phyloP scores from a whole-genome alignment of 495 filamentous ascomycete genomes.

The Lophiotrema nucula region DNA sequence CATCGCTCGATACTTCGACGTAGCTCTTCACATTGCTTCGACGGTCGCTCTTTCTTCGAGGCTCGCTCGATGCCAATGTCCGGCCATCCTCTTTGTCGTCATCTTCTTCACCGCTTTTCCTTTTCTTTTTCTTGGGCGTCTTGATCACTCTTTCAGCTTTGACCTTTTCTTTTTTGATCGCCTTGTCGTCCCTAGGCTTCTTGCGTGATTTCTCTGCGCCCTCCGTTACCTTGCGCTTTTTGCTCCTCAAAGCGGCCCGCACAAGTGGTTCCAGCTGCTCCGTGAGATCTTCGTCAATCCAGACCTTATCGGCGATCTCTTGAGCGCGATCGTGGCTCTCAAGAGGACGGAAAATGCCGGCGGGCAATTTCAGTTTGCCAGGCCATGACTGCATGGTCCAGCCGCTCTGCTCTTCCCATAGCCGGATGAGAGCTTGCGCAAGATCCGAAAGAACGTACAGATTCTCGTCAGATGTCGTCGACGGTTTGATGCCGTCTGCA shows the following conservation, averaged over 20 bases:
- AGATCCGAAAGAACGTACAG: conserved; percentile 89
- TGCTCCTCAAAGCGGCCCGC: conserved; percentile 34
- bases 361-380: conserved; percentile 75
- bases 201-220: conserved; percentile 39
- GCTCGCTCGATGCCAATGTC: conserved; percentile 35
- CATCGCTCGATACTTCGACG: conserved; percentile 56
- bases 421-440: conserved; percentile 74
- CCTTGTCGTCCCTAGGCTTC: conserved; percentile 39
- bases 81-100: conserved; percentile 14
- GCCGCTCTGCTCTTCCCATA: conserved; percentile 74
- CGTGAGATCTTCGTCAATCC: conserved; percentile 78
- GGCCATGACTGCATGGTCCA: conserved; percentile 80
- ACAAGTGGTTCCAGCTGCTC: conserved; percentile 70
- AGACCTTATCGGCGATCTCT: conserved; percentile 78
- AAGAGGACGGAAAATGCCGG: conserved; percentile 71
- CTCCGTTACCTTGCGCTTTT: conserved; percentile 34
- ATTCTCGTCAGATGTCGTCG: conserved; percentile 48
- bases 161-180: conserved; percentile 40
- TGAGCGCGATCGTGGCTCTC: conserved; percentile 75
- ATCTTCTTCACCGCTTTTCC: conserved; percentile 38
- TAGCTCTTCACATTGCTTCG: conserved; percentile 49
- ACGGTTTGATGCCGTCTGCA: conserved; percentile 66
- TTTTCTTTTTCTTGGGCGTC: conserved; percentile 45
- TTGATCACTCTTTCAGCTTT: conserved; percentile 47
- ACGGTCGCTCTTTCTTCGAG: conserved; percentile 46